A percentile compares a stretch with the other conserved stretches of the same genome.
These are phyloP conservation scores for Hortaea sp. DNA, from an alignment of 2,329 filamentous ascomycete genomes.

Conservation along the genomic window DNA sequence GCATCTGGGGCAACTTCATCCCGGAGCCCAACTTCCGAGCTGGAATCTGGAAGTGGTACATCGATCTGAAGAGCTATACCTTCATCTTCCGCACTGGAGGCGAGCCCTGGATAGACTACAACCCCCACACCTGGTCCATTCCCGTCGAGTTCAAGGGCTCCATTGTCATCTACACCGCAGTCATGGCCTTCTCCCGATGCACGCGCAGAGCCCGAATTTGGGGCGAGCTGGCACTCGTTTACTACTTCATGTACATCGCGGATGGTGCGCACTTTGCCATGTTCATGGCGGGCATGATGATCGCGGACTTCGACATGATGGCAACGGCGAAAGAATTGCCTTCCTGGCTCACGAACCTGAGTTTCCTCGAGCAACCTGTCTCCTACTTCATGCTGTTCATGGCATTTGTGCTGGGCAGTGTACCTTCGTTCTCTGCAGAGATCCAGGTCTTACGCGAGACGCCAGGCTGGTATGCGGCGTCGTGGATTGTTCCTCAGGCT, in stretches of 20 bases:
- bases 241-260: conserved; percentile 58
- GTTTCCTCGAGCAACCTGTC: conserved; percentile 41
- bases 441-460: conserved; percentile 42
- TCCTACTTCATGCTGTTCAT: conserved; percentile 43
- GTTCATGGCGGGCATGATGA: conserved; percentile 52
- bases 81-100: conserved; percentile 53
- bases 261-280: conserved; percentile 55
- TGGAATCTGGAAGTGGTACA: conserved; percentile 43
- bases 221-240: conserved; percentile 43
- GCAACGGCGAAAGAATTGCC: conserved; percentile 43
- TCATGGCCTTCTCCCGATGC: conserved; percentile 48
- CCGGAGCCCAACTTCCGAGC: conserved; percentile 33
- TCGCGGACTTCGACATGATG: conserved; percentile 52
- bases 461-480: conserved; percentile 52
- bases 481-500: conserved; percentile 36
- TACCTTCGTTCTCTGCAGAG: conserved; percentile 45
- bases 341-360: conserved; percentile 35
- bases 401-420: conserved; percentile 50
- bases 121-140: conserved; percentile 54
- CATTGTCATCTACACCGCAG: conserved; percentile 49
- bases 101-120: conserved; percentile 48
- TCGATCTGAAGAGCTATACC: conserved; percentile 58
- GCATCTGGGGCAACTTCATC: conserved; percentile 31
- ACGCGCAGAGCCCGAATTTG: conserved; percentile 45
- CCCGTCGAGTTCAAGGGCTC: conserved; percentile 56